These are phyloP conservation scores for Psilocybe mexicana DNA, from an alignment of 1,284 basidiomycete species.

Conservation along the genomic window DNA sequence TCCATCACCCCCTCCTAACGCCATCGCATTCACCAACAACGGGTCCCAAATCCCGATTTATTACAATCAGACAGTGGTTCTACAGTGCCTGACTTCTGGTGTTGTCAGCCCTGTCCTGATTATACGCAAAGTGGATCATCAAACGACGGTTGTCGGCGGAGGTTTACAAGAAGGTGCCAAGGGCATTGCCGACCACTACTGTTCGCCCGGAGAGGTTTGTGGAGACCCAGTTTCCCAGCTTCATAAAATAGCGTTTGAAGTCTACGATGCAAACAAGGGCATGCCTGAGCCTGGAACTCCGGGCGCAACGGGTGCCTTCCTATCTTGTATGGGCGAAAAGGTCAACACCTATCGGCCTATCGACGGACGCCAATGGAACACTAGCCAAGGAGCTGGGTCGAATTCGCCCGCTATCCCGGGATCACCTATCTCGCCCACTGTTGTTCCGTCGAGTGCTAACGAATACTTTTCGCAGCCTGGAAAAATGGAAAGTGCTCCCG, in stretches of 20 bases:
- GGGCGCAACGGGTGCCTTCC: constrained; percentile 75
- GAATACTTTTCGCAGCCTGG: constrained; percentile 66
- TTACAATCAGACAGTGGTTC: constrained; percentile 94
- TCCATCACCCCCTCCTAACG: constrained; percentile 87
- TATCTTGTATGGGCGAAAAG: constrained; percentile 87
- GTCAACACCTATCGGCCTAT: constrained; percentile 86
- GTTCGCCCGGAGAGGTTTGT: constrained; percentile 81
- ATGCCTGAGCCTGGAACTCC: constrained; percentile 72
- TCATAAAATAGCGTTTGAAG: constrained; percentile 93
- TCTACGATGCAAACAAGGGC: constrained; percentile 71
- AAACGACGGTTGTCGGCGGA: constrained; percentile 87
- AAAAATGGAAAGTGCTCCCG: constrained; percentile 60
- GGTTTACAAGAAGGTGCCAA: constrained; percentile 81
- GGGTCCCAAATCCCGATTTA: constrained; percentile 84
- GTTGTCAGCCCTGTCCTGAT: constrained; percentile 92
- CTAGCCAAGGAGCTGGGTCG: constrained; percentile 41
- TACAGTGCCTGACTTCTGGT: constrained; percentile 93
- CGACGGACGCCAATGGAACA: constrained; percentile 76
- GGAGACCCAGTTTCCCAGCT: constrained; percentile 95
- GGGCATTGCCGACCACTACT: constrained; percentile 80
- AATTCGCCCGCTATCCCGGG: constrained; percentile 65
- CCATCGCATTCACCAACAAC: constrained; percentile 78
- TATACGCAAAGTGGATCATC: constrained; percentile 91
- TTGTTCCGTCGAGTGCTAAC: constrained; percentile 52
- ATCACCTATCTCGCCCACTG: constrained; percentile 68